Percentiles rank a stretch among this genome's conserved stretches.
phyloP scores from a whole-genome alignment of 306 rosid species.

The Prunus armeniaca region DNA sequence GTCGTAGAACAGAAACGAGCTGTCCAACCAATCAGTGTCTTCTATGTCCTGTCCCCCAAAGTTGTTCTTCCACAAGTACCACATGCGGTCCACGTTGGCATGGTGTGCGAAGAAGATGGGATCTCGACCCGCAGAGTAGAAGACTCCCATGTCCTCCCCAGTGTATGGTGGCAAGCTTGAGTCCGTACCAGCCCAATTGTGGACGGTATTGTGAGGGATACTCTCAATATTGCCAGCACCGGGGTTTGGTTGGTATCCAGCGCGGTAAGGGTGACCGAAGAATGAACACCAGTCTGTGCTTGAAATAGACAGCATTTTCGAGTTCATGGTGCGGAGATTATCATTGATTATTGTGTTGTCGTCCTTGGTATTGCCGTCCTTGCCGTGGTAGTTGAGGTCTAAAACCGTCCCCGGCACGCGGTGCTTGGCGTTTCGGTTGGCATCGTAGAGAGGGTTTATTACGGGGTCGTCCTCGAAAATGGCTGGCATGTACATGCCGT shows the following conservation, averaged over 20 bases:
- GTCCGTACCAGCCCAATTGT: not conserved
- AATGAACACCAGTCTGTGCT: slow-evolving; percentile 17
- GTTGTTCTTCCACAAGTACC: slow-evolving; percentile 8
- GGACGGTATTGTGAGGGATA: not conserved
- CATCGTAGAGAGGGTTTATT: not conserved
- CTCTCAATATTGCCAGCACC: not conserved
- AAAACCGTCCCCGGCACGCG: not conserved
- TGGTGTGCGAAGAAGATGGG: not conserved
- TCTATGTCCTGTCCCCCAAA: slow-evolving; percentile 41
- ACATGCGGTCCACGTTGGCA: not conserved
- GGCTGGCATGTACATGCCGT: not conserved
- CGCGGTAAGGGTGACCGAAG: not conserved
- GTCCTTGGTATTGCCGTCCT: not conserved
- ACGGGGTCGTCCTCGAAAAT: not conserved
- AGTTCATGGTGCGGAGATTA: slow-evolving; percentile 37
- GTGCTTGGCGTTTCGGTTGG: not conserved
- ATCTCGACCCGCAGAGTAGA: not conserved
- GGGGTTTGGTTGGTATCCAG: not conserved
- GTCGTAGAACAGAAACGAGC: slow-evolving; percentile 1
- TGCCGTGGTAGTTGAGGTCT: not conserved
- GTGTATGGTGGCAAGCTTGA: not conserved
- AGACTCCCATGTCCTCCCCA: not conserved
- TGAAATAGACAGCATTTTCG: slow-evolving; percentile 40
- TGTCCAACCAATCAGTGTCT: slow-evolving; percentile 44
- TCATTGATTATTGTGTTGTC: slow-evolving; percentile 21